Evolutionary conservation across 306 rosid genomes (phyloP).

Genomic region (Hylodesmum podocarpum): DNA sequence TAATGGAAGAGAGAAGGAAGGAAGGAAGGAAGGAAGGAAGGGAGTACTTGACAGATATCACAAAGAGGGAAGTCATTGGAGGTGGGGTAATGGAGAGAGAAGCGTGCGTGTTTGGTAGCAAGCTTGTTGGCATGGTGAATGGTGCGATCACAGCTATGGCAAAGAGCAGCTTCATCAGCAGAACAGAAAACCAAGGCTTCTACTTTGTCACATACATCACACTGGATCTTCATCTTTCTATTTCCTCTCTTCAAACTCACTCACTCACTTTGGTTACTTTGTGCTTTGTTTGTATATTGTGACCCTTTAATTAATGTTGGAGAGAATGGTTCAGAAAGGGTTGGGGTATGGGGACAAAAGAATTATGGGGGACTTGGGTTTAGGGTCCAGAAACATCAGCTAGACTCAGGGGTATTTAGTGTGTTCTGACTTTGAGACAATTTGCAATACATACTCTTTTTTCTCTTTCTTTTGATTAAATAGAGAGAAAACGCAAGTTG

Average conservation of each 20-base stretch:
- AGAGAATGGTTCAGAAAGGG: background rate
- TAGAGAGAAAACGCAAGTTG: slow-evolving; percentile 43
- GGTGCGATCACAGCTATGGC: slow-evolving; percentile 60
- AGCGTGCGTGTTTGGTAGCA: slow-evolving; percentile 66
- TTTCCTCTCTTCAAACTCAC: too few species aligned
- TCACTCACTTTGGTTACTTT: background rate
- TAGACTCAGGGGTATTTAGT: slow-evolving; percentile 33
- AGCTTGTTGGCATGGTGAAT: slow-evolving; percentile 91
- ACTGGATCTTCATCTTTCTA: slow-evolving; percentile 73
- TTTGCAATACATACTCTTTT: background rate
- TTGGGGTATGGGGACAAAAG: slow-evolving; percentile 36
- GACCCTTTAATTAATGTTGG: background rate
- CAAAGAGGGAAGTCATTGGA: slow-evolving; percentile 61
- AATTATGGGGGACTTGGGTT: slow-evolving; percentile 58
- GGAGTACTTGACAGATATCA: slow-evolving; percentile 75
- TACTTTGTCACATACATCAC: slow-evolving; percentile 68
- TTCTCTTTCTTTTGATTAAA: slow-evolving; percentile 32
- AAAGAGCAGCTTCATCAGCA: slow-evolving; percentile 94
- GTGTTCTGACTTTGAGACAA: slow-evolving; percentile 39
- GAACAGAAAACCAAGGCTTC: slow-evolving; percentile 74
- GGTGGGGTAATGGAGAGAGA: slow-evolving; percentile 55
- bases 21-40: background rate
- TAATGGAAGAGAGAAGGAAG: background rate
- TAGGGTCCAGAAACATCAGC: slow-evolving; percentile 50
- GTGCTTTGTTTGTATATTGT: too few species aligned